These are phyloP conservation scores for Gaertneriomyces sp. DNA, from an alignment of 192 early-diverging fungal genomes.

Conservation along the genomic window DNA sequence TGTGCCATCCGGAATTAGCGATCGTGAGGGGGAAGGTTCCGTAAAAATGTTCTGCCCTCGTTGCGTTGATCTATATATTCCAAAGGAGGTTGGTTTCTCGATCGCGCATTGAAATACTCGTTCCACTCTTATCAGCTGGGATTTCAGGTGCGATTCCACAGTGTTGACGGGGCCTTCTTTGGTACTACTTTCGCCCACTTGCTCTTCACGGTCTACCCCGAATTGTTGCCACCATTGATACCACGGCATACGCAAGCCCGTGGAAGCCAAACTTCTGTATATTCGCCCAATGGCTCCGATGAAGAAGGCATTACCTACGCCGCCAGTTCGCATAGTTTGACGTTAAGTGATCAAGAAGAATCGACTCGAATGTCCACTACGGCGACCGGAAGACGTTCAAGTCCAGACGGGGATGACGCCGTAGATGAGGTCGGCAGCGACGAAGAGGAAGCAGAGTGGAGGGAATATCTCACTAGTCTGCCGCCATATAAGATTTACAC, in stretches of 20 bases:
- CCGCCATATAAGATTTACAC: conserved; percentile 61
- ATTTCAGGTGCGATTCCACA: conserved; percentile 41
- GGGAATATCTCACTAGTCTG: conserved; percentile 9
- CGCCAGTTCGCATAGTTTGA: background rate
- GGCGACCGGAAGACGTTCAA: background rate
- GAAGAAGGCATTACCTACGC: background rate
- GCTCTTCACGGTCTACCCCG: conserved; percentile 83
- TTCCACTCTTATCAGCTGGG: background rate
- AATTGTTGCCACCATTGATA: conserved; percentile 55
- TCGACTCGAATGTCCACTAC: background rate
- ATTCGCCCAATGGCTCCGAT: background rate
- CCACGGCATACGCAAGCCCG: conserved; percentile 9
- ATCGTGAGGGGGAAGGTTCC: conserved; percentile 41
- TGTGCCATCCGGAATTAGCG: conserved; percentile 47
- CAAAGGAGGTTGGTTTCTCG: conserved; percentile 36
- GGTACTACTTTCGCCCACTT: conserved; percentile 94
- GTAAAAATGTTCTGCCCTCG: conserved; percentile 58
- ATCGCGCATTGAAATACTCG: no score
- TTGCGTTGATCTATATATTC: conserved; percentile 54
- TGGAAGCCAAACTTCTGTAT: background rate
- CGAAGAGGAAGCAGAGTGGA: conserved; percentile 28
- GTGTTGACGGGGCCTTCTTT: conserved; percentile 79
- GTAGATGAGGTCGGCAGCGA: conserved; percentile 15
- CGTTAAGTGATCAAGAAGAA: background rate
- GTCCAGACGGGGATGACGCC: conserved; percentile 31